Base-by-base conservation (phyloP, 2,329 filamentous ascomycete species). In the Pseudogymnoascus sp. region DNA sequence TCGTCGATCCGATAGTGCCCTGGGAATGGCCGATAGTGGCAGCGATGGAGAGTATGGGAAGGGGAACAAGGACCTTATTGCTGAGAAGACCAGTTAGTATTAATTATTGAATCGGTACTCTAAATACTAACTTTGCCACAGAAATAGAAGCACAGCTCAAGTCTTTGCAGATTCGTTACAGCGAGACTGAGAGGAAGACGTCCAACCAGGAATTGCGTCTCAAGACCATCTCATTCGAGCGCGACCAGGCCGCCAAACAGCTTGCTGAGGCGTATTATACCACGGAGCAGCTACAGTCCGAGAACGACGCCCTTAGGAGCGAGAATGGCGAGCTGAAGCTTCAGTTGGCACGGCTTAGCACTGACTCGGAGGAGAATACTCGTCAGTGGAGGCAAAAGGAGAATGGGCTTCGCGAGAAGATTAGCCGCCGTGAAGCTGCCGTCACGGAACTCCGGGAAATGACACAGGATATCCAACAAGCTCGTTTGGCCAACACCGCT, bases 201-300 rank as follows among this genome's bases (percentile, higher is more conserved):
- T 82, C 79, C 62, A 76, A 82, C n/a, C 77, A 79, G 34, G 82
- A 87, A 57, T 83, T 84, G 58, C 80, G 84, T 63, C 83, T 81
- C 61, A 81, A 85, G 63, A 80, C 83, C 3, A 72, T 88, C 39
- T 77, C 78, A 2, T 77, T 81, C 28, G 86, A 89, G 70, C 80
- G 84, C 28, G 85, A 89, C 65, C 82, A 83, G 52, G 80, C 86
- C 35, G 76, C 86, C 56, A 78, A 78, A 58, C 84, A 85, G 66
- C 76, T 85, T 5, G 80, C 81, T 26, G 77, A 83, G 57, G 83
- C 83, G 3, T 84, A 81, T 58, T 75, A 77, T 60, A 82, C 80
- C 33, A 80, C 82, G 60, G 75, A 73, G 62, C 74, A 77, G 60
- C 64, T 78, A 7, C 73, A 75, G 52, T 73, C 71, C 13, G 59